Evolutionary conservation across 768 basidiomycete genomes (phyloP).

Genomic region (Hygrophorus pudorinus): DNA sequence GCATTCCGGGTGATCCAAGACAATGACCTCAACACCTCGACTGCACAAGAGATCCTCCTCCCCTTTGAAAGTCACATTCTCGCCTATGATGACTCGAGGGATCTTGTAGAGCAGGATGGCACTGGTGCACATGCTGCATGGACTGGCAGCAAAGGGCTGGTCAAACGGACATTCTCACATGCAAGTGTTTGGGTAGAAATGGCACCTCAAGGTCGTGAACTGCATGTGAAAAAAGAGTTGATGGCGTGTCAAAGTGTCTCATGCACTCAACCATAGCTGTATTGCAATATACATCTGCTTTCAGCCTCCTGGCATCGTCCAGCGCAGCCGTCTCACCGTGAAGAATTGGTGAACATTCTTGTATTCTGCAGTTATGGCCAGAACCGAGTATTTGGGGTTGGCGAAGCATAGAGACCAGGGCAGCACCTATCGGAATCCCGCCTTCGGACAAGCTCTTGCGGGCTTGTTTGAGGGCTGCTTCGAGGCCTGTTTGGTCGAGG

Average conservation of each 20-base stretch:
- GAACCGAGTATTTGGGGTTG: constrained; percentile 16
- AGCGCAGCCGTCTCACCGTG: constrained; percentile 29
- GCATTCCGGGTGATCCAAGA: constrained; percentile 40
- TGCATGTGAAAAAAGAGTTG: constrained; percentile 7
- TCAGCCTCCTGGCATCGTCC: constrained; percentile 43
- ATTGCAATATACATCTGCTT: constrained; percentile 32
- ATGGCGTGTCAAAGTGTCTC: neutral
- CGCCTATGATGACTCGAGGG: constrained; percentile 56
- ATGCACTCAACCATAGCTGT: constrained; percentile 37
- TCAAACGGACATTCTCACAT: neutral
- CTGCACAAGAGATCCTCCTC: constrained; percentile 44
- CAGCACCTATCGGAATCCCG: constrained; percentile 9
- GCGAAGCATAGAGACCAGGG: neutral
- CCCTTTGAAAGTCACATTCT: constrained; percentile 44
- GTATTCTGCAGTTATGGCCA: constrained; percentile 28
- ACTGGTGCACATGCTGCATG: constrained; percentile 59
- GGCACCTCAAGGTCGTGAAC: constrained; percentile 27
- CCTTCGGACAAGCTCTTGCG: no score
- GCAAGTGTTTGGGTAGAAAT: neutral
- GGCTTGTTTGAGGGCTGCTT: no score
- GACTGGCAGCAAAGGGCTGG: constrained; percentile 27
- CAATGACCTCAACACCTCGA: constrained; percentile 44
- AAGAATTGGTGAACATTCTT: constrained; percentile 23
- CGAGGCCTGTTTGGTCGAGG: no score
- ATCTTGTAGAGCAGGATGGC: constrained; percentile 56